Percentiles rank a stretch among this genome's conserved stretches.
Conservation (phyloP, 805 yeast genomes). For the Sugiyamaella qingdaonensis region DNA sequence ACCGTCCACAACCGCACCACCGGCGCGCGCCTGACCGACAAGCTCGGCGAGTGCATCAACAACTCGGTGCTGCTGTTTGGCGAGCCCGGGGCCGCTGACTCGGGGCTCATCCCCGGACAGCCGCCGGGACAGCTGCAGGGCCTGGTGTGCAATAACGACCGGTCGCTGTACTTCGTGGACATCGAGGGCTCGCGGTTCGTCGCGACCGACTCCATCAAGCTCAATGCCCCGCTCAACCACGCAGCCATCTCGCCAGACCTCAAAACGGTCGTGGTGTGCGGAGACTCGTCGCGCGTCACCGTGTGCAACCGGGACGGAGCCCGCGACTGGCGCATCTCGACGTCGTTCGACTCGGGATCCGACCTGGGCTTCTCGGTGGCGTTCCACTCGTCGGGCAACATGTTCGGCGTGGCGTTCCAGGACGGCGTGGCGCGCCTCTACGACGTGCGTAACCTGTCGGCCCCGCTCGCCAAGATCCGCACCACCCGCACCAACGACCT, state of each 20-base stretch:
- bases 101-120: too few relatives aligned
- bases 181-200: conserved; percentile 47
- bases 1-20: conserved; percentile 52
- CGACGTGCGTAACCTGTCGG: conserved; percentile 59
- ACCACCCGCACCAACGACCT: conserved; percentile 40
- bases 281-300: conserved; percentile 69
- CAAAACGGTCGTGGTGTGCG: conserved; percentile 59
- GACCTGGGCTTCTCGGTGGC: conserved; percentile 83
- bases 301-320: conserved; percentile 32
- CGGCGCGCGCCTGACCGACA: conserved; percentile 45
- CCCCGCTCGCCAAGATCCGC: conserved; percentile 36
- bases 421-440: conserved; percentile 76
- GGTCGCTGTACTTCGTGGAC: conserved; percentile 60
- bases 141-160: conserved; percentile 80
- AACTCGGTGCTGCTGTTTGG: conserved; percentile 54
- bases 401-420: conserved; percentile 79
- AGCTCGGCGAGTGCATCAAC: conserved; percentile 77
- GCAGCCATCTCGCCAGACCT: conserved; percentile 64
- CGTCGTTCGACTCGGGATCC: conserved; percentile 51
- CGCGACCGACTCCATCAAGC: conserved; percentile 41
- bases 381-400: conserved; percentile 68
- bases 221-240: conserved; percentile 70
- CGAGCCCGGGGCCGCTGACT: conserved; percentile 31
- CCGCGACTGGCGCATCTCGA: conserved; percentile 32
- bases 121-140: conserved; percentile 51